Evolutionary conservation across 2,329 filamentous ascomycete species (phyloP), one percentile per base, ranked within the genome.

Genomic region (Bipolaris cookei): DNA sequence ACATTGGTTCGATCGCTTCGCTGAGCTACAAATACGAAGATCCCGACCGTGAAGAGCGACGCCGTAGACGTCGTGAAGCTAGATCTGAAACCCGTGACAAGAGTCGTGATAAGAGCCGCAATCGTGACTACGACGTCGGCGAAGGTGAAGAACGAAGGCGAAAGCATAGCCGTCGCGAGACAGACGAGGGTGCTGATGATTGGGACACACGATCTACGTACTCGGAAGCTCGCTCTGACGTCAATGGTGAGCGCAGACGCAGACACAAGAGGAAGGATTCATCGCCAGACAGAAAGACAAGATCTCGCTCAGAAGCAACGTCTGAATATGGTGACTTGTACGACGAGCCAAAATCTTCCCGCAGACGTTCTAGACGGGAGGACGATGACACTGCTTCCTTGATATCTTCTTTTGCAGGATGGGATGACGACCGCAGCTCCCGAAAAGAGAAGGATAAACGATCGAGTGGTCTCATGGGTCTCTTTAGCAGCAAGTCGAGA

Each of bases 401-500:
- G 4, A 67, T 73, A 3, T 80, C 80, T 4, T 72, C 74, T 4
- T 72, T 78, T 18, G 74, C 77, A 10, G 72, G 74, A 38, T 70
- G 45, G 39, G 74, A 78, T 21, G 78, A 79, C 25, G 78, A 79
- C 11, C 71, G 76, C 20, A 67, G 63, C 28, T 59, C 70, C 4
- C 71, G 59, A 45, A 71, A 67, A 47, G 67, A 70, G 35, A 75
- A 79, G 59, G 78, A 79, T 48, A 80, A 80, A 58, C 77, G 79
- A 61, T 79, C 79, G 46, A 76, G 76, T 45, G 78, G 80, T 11
- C 51, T 83, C 6, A 77, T 82, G 47, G 78, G 80, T 4, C 62
- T 82, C 7, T 81, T 82, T 50, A 76, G 78, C 52, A 76, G 78
- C 62, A 82, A 79, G 67, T 79, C 79, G 2, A 73, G 70, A 38